Evolutionary conservation across 768 basidiomycete species (phyloP).

Genomic region (Leucocoprinus leucothites): DNA sequence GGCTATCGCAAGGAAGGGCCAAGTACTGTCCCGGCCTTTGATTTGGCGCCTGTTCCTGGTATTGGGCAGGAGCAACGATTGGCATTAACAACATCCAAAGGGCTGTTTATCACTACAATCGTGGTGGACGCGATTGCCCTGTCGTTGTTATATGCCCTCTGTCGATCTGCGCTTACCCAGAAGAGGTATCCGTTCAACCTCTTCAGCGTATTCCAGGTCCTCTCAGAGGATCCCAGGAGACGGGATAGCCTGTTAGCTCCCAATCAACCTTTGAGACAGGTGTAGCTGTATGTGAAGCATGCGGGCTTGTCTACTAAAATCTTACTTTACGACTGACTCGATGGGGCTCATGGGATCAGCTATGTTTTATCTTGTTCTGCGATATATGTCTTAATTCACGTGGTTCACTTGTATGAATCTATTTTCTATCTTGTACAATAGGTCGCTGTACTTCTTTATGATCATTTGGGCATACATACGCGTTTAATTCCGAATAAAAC

Average conservation of each 20-base stretch:
- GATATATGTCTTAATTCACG: too few species aligned
- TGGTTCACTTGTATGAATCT: neutral
- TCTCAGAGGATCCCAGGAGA: neutral
- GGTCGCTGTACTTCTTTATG: neutral
- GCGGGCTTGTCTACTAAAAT: too few species aligned
- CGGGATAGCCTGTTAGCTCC: neutral
- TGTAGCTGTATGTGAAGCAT: too few species aligned
- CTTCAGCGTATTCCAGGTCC: neutral
- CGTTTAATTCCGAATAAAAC: too few species aligned
- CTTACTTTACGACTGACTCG: too few species aligned
- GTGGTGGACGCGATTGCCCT: neutral
- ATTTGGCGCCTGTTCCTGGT: neutral
- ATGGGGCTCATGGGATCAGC: too few species aligned
- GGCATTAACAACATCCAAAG: constrained; percentile 5
- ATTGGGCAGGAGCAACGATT: constrained; percentile 1
- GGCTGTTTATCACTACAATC: constrained; percentile 1
- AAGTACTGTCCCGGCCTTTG: neutral
- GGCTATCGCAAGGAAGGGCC: constrained; percentile 10
- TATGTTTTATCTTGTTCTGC: too few species aligned
- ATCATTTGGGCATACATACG: neutral
- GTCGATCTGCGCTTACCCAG: neutral
- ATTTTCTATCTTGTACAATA: neutral
- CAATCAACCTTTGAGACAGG: neutral
- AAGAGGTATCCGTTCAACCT: constrained; percentile 9
- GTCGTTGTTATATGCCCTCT: constrained; percentile 1